Evolutionary conservation across 2,329 filamentous ascomycete species (phyloP).

Genomic region (Teratosphaeria viscida): DNA sequence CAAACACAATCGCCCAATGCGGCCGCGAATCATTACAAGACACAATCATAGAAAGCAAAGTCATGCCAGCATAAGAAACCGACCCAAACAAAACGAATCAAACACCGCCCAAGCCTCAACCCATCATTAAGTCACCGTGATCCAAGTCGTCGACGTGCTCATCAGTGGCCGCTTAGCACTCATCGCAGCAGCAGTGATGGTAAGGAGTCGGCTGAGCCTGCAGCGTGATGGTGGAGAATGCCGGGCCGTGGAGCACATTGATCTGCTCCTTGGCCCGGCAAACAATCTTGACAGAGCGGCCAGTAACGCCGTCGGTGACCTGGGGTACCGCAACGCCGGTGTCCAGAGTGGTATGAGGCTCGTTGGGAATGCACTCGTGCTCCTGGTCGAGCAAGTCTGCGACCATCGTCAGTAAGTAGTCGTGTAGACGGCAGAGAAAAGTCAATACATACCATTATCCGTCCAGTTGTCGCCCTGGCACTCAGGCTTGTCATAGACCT

Average conservation of each 20-base stretch:
- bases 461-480: slow-evolving; percentile 1
- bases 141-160: neutral
- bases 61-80: neutral
- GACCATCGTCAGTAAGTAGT: neutral
- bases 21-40: neutral
- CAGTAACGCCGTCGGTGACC: neutral
- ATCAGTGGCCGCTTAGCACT: neutral
- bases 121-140: neutral
- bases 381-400: neutral
- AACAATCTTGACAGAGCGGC: slow-evolving; percentile 3
- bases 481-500: slow-evolving; percentile 1
- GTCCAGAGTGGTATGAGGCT: neutral
- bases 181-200: neutral
- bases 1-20: neutral
- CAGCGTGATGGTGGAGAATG: neutral
- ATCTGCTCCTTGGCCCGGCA: neutral
- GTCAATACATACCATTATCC: neutral
- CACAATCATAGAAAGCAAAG: neutral
- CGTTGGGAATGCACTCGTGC: neutral
- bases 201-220: neutral
- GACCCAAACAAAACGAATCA: neutral
- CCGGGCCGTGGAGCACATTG: neutral
- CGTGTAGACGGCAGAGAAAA: neutral
- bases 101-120: neutral
- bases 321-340: neutral